Base-by-base conservation (phyloP, 2,329 filamentous ascomycete species). In the Aschersonia sp. region DNA sequence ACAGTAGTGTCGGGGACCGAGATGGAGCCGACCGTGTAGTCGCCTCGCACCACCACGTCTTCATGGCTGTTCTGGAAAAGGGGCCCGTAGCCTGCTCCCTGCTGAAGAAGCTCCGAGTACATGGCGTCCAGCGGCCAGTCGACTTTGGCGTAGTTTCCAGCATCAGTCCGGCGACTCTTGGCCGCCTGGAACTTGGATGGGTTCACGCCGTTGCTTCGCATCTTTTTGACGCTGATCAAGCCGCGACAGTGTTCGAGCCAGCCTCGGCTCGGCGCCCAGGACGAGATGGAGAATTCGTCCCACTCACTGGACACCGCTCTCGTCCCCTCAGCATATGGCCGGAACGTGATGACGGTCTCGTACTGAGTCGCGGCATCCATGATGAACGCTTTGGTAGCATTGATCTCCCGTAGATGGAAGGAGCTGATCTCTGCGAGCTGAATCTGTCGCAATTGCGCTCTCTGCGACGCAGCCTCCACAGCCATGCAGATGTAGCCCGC, bases 211-310 rank as follows among this genome's bases (percentile, higher is more conserved):
- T 61, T 60, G 14, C n/a, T 31, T 11, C 30, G 42, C 12, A 5
- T 11, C 43, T 42, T 41, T 10, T 42, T 42, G n/a, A 71, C 64
- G 5, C 65, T 59, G 8, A 79, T 63, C 3, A 74, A 61, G n/a
- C 74, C 74, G 45, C 69, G 65, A 56, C 76, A 79, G 54, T 81
- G 72, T 54, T 80, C 73, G 0, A 70, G 69, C 77, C 77, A 81
- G 9, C 72, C 70, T 41, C 71, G 65, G 10, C 59, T 65, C 11
- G 66, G 64, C 0, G 68, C 68, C 68, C 69, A 77, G 0, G 76
- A 77, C 43, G 67, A 73, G 30, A 81, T 72, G 2, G 66, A 60
- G 59, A 81, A 80, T 54, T 76, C 73, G 45, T 74, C 66, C 73
- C 74, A 77, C 3, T 60, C 56, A 32, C 70, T 68, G 0, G 68